Evolutionary conservation across 2,329 filamentous ascomycete genomes (phyloP).

Genomic region (Stemphylium vesicarium): DNA sequence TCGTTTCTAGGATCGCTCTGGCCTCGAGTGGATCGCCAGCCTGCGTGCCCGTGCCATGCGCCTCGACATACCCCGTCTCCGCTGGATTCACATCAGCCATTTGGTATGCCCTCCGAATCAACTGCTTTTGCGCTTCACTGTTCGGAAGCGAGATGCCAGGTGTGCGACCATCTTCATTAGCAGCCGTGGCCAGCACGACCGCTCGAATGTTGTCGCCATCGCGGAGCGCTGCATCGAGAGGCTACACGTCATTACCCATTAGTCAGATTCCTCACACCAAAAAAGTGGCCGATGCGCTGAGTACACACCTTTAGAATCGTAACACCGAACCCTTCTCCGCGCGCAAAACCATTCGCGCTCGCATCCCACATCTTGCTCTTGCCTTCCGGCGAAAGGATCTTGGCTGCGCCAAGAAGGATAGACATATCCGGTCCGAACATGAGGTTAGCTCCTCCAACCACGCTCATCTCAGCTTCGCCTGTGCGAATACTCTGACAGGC

Average conservation of each 20-base stretch:
- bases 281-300: background rate
- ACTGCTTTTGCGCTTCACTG: slow-evolving; percentile 54
- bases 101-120: slow-evolving; percentile 32
- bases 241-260: background rate
- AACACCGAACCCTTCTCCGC: slow-evolving; percentile 37
- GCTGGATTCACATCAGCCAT: slow-evolving; percentile 30
- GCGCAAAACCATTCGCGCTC: slow-evolving; percentile 34
- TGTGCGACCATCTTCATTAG: slow-evolving; percentile 62
- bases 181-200: slow-evolving; percentile 34
- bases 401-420: slow-evolving; percentile 6
- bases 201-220: slow-evolving; percentile 38
- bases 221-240: slow-evolving; percentile 28
- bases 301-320: slow-evolving; percentile 33
- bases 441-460: slow-evolving; percentile 49
- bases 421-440: slow-evolving; percentile 32
- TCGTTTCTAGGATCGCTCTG: slow-evolving; percentile 28
- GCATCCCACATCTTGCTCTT: slow-evolving; percentile 39
- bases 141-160: slow-evolving; percentile 65
- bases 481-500: slow-evolving; percentile 28
- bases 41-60: slow-evolving; percentile 61
- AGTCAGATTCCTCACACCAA: background rate
- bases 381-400: slow-evolving; percentile 24
- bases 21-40: slow-evolving; percentile 40
- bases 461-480: slow-evolving; percentile 36
- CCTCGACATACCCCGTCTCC: slow-evolving; percentile 39